Evolutionary conservation across 108 stramenopile species (phyloP), one percentile per base, ranked within the genome.

Genomic region (Asterionellopsis glacialis): DNA sequence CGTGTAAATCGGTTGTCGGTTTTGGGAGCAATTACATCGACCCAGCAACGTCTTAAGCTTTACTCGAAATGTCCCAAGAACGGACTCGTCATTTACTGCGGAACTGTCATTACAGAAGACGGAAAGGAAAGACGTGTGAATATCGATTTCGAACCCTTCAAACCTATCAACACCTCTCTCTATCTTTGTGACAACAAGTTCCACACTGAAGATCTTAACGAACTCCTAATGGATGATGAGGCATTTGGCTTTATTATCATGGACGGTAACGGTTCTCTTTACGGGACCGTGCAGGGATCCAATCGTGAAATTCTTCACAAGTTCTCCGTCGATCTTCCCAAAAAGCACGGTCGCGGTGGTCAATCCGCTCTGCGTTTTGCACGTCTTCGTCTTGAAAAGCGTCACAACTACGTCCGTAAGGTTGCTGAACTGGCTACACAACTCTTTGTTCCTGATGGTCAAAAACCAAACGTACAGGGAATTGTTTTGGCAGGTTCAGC

Each of bases 151-250:
- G 97, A 98, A 70, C 92, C 97, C 21, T 98, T 98, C 87, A 96
- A 96, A 73, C 90, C 96, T 44, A 99, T 99, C 87, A 99, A 99
- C 76, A 99, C 98, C 23, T 97, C 96, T 15, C 81, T 99, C 43
- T 99, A 99, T 72, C 76, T 98, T 39, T 99, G 98, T 75, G 98
- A 99, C 80, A 98, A 97, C 89, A 97, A 96, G 64, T 96, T 98
- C 72, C 95, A 97, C 78, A 93, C 95, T 40, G 96, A 99, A 76
- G 93, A 96, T 55, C 85, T 99, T 45, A 88, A 96, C 62, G 98
- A 98, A 63, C 85, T 99, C 14, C 85, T 99, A 45, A 94, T 96
- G 63, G 98, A 99, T 75, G 98, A 99, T 71, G 96, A 99, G 68
- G 85, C 87, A 40, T 99, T 99, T 69, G 98, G 97, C 11, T 99